Evolutionary conservation across 2,329 filamentous ascomycete species (phyloP).

Genomic region (Ilyonectria robusta): DNA sequence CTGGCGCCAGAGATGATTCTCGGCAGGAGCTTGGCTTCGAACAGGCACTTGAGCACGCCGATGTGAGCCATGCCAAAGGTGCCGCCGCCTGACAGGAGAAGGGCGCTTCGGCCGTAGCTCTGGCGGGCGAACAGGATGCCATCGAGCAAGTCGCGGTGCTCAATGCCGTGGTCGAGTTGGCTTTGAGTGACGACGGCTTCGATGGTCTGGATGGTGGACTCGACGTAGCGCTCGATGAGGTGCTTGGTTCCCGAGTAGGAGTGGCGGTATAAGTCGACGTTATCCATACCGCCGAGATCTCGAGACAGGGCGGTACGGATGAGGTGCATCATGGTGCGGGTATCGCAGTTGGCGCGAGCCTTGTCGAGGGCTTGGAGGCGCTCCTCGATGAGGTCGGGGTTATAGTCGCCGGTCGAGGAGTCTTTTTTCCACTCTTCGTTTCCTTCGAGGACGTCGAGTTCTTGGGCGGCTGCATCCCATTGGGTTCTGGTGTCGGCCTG

Average conservation of each 20-base stretch:
- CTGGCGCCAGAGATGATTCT: slow-evolving; percentile 91
- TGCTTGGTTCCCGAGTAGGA: slow-evolving; percentile 89
- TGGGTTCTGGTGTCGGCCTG: slow-evolving; percentile 78
- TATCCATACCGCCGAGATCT: slow-evolving; percentile 88
- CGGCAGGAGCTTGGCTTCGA: slow-evolving; percentile 81
- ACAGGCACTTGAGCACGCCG: slow-evolving; percentile 86
- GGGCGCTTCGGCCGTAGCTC: slow-evolving; percentile 86
- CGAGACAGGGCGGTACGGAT: slow-evolving; percentile 85
- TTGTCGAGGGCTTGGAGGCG: slow-evolving; percentile 82
- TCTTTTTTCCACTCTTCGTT: slow-evolving; percentile 87
- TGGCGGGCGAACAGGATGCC: slow-evolving; percentile 80
- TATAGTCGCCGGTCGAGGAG: slow-evolving; percentile 75
- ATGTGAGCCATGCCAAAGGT: slow-evolving; percentile 95
- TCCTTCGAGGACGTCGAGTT: slow-evolving; percentile 84
- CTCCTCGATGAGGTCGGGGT: slow-evolving; percentile 76
- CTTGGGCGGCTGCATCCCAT: slow-evolving; percentile 82
- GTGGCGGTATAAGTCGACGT: slow-evolving; percentile 85
- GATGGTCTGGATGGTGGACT: slow-evolving; percentile 82
- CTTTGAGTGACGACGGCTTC: slow-evolving; percentile 77
- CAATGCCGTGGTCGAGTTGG: slow-evolving; percentile 66
- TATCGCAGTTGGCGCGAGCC: slow-evolving; percentile 79
- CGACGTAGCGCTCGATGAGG: slow-evolving; percentile 89
- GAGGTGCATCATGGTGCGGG: slow-evolving; percentile 83
- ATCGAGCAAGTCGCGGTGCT: slow-evolving; percentile 74
- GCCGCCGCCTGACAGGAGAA: slow-evolving; percentile 87